Percentiles rank a stretch among this genome's conserved stretches.
Evolutionary conservation across 352 stramenopile genomes (phyloP).

Genomic region (Pseudoperonospora humuli): DNA sequence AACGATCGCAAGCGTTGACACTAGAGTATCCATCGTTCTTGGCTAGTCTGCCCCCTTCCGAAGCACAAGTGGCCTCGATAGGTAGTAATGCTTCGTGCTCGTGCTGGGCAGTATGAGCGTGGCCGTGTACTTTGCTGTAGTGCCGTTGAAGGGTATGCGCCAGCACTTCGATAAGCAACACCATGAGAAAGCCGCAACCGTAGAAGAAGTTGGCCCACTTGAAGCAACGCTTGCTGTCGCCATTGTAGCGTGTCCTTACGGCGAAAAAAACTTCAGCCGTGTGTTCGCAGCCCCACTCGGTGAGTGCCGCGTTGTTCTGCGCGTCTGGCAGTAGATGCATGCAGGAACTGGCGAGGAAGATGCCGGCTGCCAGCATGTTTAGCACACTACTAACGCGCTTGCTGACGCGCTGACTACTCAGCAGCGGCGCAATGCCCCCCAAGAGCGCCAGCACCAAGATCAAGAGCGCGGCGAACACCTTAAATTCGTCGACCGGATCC

Average conservation of each 20-base stretch:
- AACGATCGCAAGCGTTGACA: conserved; percentile 2
- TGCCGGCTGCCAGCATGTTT: conserved; percentile 75
- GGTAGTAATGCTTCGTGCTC: conserved; percentile 21
- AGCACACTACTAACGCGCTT: conserved; percentile 46
- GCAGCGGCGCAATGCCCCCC: conserved; percentile 45
- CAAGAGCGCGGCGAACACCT: conserved; percentile 41
- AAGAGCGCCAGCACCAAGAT: conserved; percentile 53
- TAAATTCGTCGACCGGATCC: conserved; percentile 52
- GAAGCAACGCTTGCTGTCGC: conserved; percentile 43
- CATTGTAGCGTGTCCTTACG: conserved; percentile 19
- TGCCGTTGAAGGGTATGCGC: conserved; percentile 50
- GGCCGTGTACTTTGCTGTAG: conserved; percentile 22
- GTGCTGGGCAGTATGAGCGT: conserved; percentile 12
- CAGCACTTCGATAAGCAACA: conserved; percentile 66
- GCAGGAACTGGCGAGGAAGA: conserved; percentile 74
- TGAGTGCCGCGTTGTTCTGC: conserved; percentile 54
- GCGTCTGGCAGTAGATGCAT: conserved; percentile 76
- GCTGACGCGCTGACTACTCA: conserved; percentile 30
- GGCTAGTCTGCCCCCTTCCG: conserved; percentile 5
- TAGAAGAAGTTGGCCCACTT: conserved; percentile 81
- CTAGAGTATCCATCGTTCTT: conserved; percentile 9
- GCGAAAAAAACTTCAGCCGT: conserved; percentile 29
- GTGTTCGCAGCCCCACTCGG: conserved; percentile 33
- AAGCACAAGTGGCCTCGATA: conserved; percentile 9
- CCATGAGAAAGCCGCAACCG: conserved; percentile 58